A percentile compares a stretch with the other conserved stretches of the same genome.
Evolutionary conservation across 345 rosid genomes (phyloP).

Genomic region (Euphorbia lathyris): DNA sequence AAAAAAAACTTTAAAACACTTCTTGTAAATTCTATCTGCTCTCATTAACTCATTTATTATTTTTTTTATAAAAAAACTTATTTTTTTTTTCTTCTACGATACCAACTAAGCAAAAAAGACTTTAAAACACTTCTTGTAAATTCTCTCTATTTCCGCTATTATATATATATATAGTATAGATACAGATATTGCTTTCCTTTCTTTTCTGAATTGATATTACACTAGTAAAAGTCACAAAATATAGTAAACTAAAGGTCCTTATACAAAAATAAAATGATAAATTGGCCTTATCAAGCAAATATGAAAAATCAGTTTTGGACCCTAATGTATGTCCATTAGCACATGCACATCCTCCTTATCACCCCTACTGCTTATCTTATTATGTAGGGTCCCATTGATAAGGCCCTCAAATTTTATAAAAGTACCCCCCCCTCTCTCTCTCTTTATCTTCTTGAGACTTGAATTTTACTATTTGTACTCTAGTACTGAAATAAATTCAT

Average conservation of each 20-base stretch:
- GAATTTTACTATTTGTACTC: neutral
- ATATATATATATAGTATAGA: too few species aligned
- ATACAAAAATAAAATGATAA: neutral
- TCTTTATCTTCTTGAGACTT: slow-evolving; percentile 1
- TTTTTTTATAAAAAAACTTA: too few species aligned
- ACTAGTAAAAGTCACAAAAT: neutral
- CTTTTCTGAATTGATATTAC: too few species aligned
- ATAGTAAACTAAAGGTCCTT: slow-evolving; percentile 2
- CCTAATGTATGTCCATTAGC: slow-evolving; percentile 11
- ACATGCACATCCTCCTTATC: slow-evolving; percentile 12
- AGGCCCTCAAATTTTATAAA: slow-evolving; percentile 4
- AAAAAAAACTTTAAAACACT: too few species aligned
- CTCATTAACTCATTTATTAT: too few species aligned
- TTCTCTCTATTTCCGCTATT: too few species aligned
- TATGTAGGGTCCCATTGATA: slow-evolving; percentile 12
- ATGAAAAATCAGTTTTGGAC: slow-evolving; percentile 2
- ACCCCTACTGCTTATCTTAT: slow-evolving; percentile 17
- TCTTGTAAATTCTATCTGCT: too few species aligned
- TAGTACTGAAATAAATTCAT: neutral
- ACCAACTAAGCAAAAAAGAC: too few species aligned
- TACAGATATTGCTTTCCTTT: too few species aligned
- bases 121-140: too few species aligned
- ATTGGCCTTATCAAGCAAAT: slow-evolving; percentile 17
- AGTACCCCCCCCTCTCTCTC: neutral
- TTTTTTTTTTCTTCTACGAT: too few species aligned